Conservation (phyloP, 805 yeast species). For the Tetrapisispora fleetii region DNA sequence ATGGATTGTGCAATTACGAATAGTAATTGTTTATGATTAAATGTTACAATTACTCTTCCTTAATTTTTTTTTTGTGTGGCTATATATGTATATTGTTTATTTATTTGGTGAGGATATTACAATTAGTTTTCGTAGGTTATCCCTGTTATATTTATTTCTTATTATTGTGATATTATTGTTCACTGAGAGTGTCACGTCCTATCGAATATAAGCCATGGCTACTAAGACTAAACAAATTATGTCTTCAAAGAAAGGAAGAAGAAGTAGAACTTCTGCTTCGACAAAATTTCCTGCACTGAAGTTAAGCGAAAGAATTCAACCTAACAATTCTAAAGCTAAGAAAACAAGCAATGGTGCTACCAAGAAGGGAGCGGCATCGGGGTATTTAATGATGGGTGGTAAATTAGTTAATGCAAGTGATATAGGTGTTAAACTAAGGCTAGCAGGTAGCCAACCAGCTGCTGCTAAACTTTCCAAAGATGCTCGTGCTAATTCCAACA, state of each 20-base stretch:
- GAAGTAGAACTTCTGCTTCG: background rate
- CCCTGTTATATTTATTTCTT: background rate
- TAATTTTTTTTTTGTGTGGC: no score
- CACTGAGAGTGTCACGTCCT: no score
- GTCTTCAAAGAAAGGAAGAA: background rate
- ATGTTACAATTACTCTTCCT: no score
- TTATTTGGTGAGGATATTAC: no score
- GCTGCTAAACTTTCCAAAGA: background rate
- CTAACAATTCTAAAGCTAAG: background rate
- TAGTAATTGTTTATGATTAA: no score
- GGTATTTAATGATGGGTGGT: conserved; percentile 21
- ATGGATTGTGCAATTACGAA: no score
- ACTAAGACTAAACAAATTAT: background rate
- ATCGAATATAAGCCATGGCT: background rate
- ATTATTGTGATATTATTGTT: no score
- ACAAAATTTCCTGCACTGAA: background rate
- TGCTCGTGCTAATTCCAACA: background rate
- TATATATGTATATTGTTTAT: no score
- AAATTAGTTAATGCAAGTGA: conserved; percentile 20
- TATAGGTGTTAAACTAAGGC: conserved; percentile 16
- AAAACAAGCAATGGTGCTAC: background rate
- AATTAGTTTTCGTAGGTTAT: no score
- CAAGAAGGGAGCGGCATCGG: conserved; percentile 3
- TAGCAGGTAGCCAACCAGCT: conserved; percentile 8
- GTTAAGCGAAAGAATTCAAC: background rate